Base-by-base conservation (phyloP, 768 basidiomycete species). In the Kwoniella sp. region DNA sequence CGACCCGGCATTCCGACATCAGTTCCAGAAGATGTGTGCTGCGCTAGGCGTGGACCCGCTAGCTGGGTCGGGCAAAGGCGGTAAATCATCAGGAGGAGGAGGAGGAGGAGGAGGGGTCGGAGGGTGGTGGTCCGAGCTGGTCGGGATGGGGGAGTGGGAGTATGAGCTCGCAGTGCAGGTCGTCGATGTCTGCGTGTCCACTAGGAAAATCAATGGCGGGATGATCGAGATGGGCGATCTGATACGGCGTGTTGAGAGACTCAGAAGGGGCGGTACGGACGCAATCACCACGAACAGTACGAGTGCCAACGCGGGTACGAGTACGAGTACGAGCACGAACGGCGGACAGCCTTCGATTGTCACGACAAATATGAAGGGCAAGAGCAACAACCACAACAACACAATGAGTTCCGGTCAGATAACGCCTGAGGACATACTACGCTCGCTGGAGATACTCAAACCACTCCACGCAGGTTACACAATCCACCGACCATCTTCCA, bases 91-190 rank as follows among this genome's bases (percentile, higher is more conserved):
- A 11, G 50, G 58, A 4, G 28, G 20, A 1, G 51, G 60, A 2
- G 91, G 90, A 38, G 61, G 67, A 0, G 77, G 76, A 0, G 75
- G 75, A 3, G 75, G 74, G 0, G 64, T 34, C 11, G 68, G 72
- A 28, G 92, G 92, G 1, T 91, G 91, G 87, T 96, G 93, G 92
- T 88, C 89, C 1, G 93, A 94, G 77, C 83, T 93, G 74, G 85
- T 83, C 4, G 81, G 81, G 13, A 81, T 96, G 59, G 88, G 92
- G 17, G 96, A 98, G 78, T 98, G 93, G 92, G 90, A 93, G 73
- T 90, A 92, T 77, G 94, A 96, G 75, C 86, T 98, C 5, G 92
- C 93, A 11, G 92, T 97, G 41, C 95, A 95, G 82, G 90, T 95
- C 66, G 92, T 96, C 9, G 83, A 84, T 68, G 77, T 84, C 2